phyloP scores from a whole-genome alignment of 495 filamentous ascomycete species.

The Podospora sp. region DNA sequence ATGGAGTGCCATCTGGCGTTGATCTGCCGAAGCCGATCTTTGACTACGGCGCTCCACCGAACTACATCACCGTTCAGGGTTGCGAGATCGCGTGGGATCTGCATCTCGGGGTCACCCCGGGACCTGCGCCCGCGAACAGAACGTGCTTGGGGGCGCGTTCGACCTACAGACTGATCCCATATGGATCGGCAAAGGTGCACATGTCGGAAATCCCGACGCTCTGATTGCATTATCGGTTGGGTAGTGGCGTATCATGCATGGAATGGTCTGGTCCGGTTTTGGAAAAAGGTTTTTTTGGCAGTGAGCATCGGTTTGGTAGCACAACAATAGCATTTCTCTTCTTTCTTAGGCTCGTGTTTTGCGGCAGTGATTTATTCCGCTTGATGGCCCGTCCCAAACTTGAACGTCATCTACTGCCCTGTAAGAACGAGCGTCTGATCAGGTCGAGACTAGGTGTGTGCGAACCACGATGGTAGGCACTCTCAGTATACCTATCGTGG shows the following conservation, averaged over 20 bases:
- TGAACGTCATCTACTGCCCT: no score
- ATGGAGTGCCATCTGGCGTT: slow-evolving; percentile 15
- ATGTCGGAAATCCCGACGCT: slow-evolving; percentile 58
- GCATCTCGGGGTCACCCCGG: slow-evolving; percentile 48
- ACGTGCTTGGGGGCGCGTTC: slow-evolving; percentile 31
- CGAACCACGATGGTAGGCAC: no score
- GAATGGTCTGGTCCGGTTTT: background rate
- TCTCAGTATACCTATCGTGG: no score
- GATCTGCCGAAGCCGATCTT: slow-evolving; percentile 52
- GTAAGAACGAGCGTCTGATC: no score
- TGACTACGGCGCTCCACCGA: slow-evolving; percentile 50
- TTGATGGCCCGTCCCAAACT: background rate
- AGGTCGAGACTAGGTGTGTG: no score
- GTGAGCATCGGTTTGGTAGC: background rate
- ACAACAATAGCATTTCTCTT: background rate
- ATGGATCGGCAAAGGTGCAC: slow-evolving; percentile 60
- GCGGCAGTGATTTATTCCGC: background rate
- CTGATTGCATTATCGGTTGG: background rate
- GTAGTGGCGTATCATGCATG: background rate
- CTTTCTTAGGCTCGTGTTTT: background rate
- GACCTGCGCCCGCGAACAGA: slow-evolving; percentile 37
- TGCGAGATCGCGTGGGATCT: slow-evolving; percentile 60
- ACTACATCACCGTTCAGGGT: slow-evolving; percentile 51
- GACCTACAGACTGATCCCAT: slow-evolving; percentile 54
- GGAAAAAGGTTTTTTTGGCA: background rate